A percentile compares a stretch with the other conserved stretches of the same genome.
Evolutionary conservation across 2,329 filamentous ascomycete genomes (phyloP).

Genomic region (Epichloe brachyelytri): DNA sequence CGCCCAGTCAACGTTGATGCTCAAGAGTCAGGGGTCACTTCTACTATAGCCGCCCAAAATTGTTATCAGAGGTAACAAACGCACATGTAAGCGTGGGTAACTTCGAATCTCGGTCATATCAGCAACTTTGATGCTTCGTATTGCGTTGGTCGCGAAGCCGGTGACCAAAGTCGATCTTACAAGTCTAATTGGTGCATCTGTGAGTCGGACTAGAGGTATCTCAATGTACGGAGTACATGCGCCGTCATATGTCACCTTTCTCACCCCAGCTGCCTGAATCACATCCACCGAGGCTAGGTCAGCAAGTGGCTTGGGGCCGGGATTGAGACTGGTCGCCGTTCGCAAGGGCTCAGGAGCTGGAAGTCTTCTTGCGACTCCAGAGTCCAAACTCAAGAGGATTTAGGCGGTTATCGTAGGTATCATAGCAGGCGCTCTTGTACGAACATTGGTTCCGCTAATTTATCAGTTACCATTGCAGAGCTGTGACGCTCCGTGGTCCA

Average conservation of each 20-base stretch:
- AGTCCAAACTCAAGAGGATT: no score
- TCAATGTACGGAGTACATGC: conserved; percentile 7
- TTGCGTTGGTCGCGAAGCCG: neutral
- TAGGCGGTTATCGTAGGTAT: no score
- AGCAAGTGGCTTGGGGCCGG: conserved; percentile 11
- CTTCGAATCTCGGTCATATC: neutral
- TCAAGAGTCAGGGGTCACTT: no score
- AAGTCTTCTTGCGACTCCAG: no score
- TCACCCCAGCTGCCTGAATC: conserved; percentile 2
- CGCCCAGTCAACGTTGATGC: neutral
- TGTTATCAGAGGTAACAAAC: neutral
- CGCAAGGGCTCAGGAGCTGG: no score
- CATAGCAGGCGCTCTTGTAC: no score
- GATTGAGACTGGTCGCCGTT: neutral
- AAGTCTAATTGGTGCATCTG: neutral
- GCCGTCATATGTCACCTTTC: conserved; percentile 11
- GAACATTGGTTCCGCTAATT: no score
- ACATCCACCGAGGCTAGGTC: conserved; percentile 10
- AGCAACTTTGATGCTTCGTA: neutral
- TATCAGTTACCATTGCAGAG: no score
- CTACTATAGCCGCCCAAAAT: no score
- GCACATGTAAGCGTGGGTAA: neutral
- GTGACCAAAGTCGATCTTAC: neutral
- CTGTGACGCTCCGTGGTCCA: no score
- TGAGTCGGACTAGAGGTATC: conserved; percentile 7